These are phyloP conservation scores for Yamadazyma jaroonii DNA, from an alignment of 1,139 yeast genomes.

Conservation along the genomic window DNA sequence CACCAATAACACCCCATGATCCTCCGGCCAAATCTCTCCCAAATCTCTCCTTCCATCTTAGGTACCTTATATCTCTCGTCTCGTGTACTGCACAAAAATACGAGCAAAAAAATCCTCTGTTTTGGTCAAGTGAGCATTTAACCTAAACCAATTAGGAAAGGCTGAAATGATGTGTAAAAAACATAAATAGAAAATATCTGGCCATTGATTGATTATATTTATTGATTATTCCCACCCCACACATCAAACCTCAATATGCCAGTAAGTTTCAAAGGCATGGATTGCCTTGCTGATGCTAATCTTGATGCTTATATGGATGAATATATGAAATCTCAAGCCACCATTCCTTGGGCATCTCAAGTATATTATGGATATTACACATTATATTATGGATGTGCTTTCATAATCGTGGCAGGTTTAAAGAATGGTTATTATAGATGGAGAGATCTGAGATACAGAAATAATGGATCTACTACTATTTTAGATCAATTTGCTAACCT, in stretches of 20 bases:
- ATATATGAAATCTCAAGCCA: constrained; percentile 31
- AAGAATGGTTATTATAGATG: constrained; percentile 37
- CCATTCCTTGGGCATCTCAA: constrained; percentile 39
- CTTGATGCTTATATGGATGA: constrained; percentile 25
- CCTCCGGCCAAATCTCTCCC: too few species aligned
- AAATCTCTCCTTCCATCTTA: too few species aligned
- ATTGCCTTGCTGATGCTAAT: constrained; percentile 42
- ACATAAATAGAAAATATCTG: neutral
- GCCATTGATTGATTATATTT: neutral
- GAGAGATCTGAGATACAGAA: constrained; percentile 31
- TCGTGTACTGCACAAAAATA: too few species aligned
- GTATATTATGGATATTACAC: constrained; percentile 44
- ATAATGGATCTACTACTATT: constrained; percentile 11
- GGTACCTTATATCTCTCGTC: too few species aligned
- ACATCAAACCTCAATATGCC: constrained; percentile 8
- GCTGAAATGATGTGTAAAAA: neutral
- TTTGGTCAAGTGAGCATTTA: constrained; percentile 1
- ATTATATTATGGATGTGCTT: constrained; percentile 41
- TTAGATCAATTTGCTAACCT: constrained; percentile 25
- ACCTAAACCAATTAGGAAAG: constrained; percentile 1
- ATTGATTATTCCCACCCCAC: neutral
- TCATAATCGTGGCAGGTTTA: constrained; percentile 34
- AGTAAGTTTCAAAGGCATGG: constrained; percentile 37
- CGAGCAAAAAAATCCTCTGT: too few species aligned
- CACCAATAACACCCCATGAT: too few species aligned